Percentiles rank a stretch among this genome's conserved stretches.
These are phyloP conservation scores for Amaranthus cruentus DNA, from an alignment of 148 eudicot genomes.

Conservation along the genomic window DNA sequence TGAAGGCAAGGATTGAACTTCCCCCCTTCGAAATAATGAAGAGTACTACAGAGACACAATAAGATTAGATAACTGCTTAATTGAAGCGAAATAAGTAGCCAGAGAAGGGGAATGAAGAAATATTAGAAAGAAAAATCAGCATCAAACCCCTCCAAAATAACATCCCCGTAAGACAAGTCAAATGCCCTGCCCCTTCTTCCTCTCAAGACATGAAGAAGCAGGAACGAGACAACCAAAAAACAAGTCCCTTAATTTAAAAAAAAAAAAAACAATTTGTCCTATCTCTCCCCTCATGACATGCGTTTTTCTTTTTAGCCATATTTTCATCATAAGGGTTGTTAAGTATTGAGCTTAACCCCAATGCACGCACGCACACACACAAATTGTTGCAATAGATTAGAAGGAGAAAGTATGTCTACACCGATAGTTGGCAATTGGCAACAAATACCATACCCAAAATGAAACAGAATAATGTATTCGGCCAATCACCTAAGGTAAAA, in stretches of 20 bases:
- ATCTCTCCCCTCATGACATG: no score
- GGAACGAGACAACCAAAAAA: background rate
- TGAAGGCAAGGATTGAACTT: constrained; percentile 55
- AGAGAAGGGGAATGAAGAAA: background rate
- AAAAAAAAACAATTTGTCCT: no score
- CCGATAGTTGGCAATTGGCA: background rate
- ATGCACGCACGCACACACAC: no score
- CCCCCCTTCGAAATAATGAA: constrained; percentile 76
- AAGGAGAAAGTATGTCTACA: no score
- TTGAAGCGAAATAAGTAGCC: constrained; percentile 4
- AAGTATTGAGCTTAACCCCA: no score
- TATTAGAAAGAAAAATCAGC: background rate
- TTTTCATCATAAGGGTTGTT: no score
- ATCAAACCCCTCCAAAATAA: background rate
- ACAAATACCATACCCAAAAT: background rate
- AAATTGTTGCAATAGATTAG: no score
- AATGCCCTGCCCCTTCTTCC: background rate
- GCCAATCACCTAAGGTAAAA: background rate
- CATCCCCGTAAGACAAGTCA: background rate
- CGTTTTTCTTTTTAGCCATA: no score
- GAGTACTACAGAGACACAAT: constrained; percentile 50
- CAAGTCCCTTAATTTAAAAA: no score
- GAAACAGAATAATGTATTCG: background rate
- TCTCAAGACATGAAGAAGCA: background rate
- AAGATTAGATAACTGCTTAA: constrained; percentile 11